Conservation (phyloP, 108 stramenopile genomes). For the Skeletonema costatum region DNA sequence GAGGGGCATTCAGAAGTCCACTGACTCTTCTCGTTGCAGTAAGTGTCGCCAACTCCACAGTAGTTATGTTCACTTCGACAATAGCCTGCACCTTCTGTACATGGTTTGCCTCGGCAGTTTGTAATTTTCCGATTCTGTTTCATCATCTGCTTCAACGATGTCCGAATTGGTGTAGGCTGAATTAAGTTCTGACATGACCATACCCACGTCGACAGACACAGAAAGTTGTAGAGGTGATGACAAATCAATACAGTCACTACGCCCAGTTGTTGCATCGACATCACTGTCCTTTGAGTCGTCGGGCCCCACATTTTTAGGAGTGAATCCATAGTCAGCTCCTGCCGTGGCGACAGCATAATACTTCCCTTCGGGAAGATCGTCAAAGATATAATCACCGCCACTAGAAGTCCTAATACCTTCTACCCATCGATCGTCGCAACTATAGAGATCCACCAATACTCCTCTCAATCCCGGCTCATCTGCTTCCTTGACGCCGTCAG, state of each 20-base stretch:
- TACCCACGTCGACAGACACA: constrained; percentile 17
- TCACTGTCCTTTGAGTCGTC: constrained; percentile 7
- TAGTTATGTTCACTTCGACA: constrained; percentile 30
- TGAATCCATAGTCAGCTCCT: background rate
- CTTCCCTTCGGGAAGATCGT: constrained; percentile 18
- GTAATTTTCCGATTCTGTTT: background rate
- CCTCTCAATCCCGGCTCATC: constrained; percentile 34
- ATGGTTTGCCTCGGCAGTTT: constrained; percentile 39
- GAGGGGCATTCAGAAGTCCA: constrained; percentile 37
- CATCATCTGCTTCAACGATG: background rate
- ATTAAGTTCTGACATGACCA: constrained; percentile 2
- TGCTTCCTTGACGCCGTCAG: constrained; percentile 11
- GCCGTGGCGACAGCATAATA: constrained; percentile 31
- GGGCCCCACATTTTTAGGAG: background rate
- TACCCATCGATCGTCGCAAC: constrained; percentile 28
- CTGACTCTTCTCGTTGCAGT: constrained; percentile 32
- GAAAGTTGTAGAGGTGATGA: constrained; percentile 8
- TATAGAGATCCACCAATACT: constrained; percentile 33
- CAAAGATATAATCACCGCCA: constrained; percentile 39
- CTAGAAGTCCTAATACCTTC: constrained; percentile 24
- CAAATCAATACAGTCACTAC: constrained; percentile 27
- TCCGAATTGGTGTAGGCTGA: background rate
- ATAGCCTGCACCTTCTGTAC: constrained; percentile 20
- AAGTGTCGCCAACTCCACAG: constrained; percentile 36
- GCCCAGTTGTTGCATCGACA: constrained; percentile 20